Base-by-base conservation (phyloP, 1,139 yeast genomes). In the Pneumocystis wakefieldiae region DNA sequence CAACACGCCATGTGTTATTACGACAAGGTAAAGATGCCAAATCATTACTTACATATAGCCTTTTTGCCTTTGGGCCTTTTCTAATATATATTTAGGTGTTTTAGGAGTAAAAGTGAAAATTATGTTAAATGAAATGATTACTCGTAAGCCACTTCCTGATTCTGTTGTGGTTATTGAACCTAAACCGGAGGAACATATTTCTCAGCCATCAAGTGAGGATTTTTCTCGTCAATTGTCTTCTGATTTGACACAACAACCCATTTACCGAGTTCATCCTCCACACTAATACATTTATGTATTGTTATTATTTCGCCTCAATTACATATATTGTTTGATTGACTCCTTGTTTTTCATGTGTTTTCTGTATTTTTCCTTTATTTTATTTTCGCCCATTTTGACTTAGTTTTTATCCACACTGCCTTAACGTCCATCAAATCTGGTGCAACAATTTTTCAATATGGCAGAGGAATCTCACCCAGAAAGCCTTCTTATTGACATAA, bases 91-190 rank as follows among this genome's bases (percentile, higher is more conserved):
- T 17, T 3, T 24, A 48, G 55, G 99, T 89, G 97, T 92, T 72
- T 86, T 92, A 77, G 99, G 99, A 86, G 87, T 92, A 79, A 92
- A 87, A 85, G 97, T 92, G 76, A 92, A 92, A 86, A 92, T 92
- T 78, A 92, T 92, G 99, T 57, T 57, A 24, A 39, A 12, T 14
- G 42, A 89, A 87, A 80, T 97, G 92, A 84, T 97, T 28, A 94
- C 96, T 81, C 91, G 80, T 79, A 76, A 75, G 75, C 78, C 84
- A 66, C 86, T 92, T 77, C 99, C 99, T 77, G 99, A 92, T 80
- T 90, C 87, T 78, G 97, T 88, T 78, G 83, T 85, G 80, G 87
- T 92, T 77, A 80, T 85, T 75, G 97, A 91, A 79, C 97, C 97
- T 78, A 92, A 92, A 87, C 97, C 91, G 75, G 98, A 92, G 76